Conservation (phyloP, 306 rosid species). For the Phaseolus lunatus region DNA sequence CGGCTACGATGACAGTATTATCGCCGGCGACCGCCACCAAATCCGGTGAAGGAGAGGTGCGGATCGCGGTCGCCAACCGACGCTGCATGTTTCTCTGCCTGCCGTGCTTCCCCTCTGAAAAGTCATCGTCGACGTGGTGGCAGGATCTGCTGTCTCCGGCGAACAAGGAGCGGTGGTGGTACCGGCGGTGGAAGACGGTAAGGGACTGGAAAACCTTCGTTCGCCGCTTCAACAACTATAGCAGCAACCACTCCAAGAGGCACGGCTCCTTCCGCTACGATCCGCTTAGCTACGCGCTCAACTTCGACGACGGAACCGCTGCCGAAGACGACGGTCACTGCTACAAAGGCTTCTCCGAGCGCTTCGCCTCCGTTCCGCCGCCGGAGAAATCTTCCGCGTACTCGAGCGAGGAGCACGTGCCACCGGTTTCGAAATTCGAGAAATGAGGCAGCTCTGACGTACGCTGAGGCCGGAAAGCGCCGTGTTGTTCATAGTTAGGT, state of each 20-base stretch:
- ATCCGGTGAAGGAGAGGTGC: background rate
- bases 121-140: slow-evolving; percentile 48
- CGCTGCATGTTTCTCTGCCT: slow-evolving; percentile 58
- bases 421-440: background rate
- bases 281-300: slow-evolving; percentile 68
- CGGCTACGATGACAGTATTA: slow-evolving; percentile 19
- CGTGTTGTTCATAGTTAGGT: background rate
- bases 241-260: background rate
- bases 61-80: slow-evolving; percentile 33
- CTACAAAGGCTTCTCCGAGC: slow-evolving; percentile 56
- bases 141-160: slow-evolving; percentile 52
- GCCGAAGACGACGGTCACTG: slow-evolving; percentile 37
- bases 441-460: background rate
- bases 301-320: slow-evolving; percentile 65
- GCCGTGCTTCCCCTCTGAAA: slow-evolving; percentile 45
- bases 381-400: background rate
- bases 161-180: slow-evolving; percentile 58
- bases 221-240: slow-evolving; percentile 60
- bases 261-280: slow-evolving; percentile 61
- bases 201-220: slow-evolving; percentile 79
- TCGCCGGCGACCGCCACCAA: background rate
- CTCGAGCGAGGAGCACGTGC: background rate
- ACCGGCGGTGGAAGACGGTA: slow-evolving; percentile 62
- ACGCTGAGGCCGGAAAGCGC: background rate
- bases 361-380: slow-evolving; percentile 62